These are phyloP conservation scores for Alternaria burnsii DNA, from an alignment of 2,329 filamentous ascomycete genomes.

Conservation along the genomic window DNA sequence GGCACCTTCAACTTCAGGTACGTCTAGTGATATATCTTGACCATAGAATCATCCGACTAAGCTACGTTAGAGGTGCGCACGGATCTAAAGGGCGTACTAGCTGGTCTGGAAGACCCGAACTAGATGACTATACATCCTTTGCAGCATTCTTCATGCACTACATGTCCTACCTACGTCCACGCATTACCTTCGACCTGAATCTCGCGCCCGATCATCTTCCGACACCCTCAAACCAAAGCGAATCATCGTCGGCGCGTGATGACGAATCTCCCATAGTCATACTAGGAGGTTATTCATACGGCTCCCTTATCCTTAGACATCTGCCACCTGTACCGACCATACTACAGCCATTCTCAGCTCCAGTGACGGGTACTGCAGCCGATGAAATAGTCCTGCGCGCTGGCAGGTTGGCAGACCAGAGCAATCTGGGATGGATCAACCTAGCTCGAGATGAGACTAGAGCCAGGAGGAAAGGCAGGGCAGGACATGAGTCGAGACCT, in stretches of 20 bases:
- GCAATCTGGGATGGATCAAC: slow-evolving; percentile 58
- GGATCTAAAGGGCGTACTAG: slow-evolving; percentile 80
- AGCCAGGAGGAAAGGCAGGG: slow-evolving; percentile 39
- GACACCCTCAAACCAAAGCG: neutral
- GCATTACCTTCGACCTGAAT: slow-evolving; percentile 22
- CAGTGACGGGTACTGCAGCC: slow-evolving; percentile 64
- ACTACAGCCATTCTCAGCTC: slow-evolving; percentile 65
- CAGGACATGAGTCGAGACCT: slow-evolving; percentile 28
- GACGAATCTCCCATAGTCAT: slow-evolving; percentile 56
- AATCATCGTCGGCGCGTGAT: neutral
- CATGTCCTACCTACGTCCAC: slow-evolving; percentile 63
- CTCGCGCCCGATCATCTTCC: slow-evolving; percentile 28
- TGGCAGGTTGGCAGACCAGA: slow-evolving; percentile 70
- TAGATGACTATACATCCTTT: slow-evolving; percentile 82
- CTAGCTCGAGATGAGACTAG: slow-evolving; percentile 32
- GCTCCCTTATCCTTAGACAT: slow-evolving; percentile 79
- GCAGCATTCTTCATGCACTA: slow-evolving; percentile 83
- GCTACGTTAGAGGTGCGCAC: slow-evolving; percentile 72
- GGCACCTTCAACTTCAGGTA: slow-evolving; percentile 94
- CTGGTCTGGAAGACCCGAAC: slow-evolving; percentile 85
- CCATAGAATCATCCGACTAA: neutral
- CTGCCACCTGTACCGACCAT: slow-evolving; percentile 69
- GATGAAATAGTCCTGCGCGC: slow-evolving; percentile 77
- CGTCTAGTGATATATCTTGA: neutral
- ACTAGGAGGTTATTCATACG: slow-evolving; percentile 88